Conservation (phyloP, 495 filamentous ascomycete genomes). For the Neurospora sp. region DNA sequence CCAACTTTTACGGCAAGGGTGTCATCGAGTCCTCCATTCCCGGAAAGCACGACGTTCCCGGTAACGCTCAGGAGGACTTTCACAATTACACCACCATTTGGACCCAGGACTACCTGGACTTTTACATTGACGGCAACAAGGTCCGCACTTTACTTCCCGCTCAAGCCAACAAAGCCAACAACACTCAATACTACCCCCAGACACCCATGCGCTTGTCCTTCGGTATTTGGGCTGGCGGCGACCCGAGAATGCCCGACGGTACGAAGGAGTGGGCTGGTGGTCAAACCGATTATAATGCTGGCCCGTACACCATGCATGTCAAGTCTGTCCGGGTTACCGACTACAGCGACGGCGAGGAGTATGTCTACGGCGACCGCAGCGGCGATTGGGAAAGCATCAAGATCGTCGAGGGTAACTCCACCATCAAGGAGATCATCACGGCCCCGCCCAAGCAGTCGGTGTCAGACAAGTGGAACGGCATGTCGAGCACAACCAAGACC, state of each 20-base stretch:
- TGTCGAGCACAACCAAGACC: slow-evolving; percentile 44
- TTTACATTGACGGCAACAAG: slow-evolving; percentile 58
- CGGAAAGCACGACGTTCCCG: slow-evolving; percentile 39
- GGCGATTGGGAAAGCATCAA: slow-evolving; percentile 67
- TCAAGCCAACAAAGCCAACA: slow-evolving; percentile 55
- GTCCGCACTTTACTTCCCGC: slow-evolving; percentile 58
- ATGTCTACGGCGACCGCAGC: slow-evolving; percentile 53
- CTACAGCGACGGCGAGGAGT: slow-evolving; percentile 56
- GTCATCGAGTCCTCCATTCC: slow-evolving; percentile 45
- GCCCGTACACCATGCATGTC: slow-evolving; percentile 69
- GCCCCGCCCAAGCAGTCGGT: slow-evolving; percentile 35
- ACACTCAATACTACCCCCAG: slow-evolving; percentile 63
- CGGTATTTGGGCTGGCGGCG: slow-evolving; percentile 82
- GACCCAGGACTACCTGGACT: slow-evolving; percentile 62
- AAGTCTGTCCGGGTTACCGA: slow-evolving; percentile 56
- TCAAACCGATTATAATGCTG: slow-evolving; percentile 55
- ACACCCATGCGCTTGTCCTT: slow-evolving; percentile 78
- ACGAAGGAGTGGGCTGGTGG: slow-evolving; percentile 72
- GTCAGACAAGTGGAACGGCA: slow-evolving; percentile 46
- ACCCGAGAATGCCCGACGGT: slow-evolving; percentile 45
- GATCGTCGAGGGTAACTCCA: slow-evolving; percentile 52
- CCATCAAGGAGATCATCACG: slow-evolving; percentile 33
- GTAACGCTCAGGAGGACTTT: slow-evolving; percentile 35
- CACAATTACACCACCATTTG: slow-evolving; percentile 83
- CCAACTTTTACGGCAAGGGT: slow-evolving; percentile 85